phyloP scores from a whole-genome alignment of 345 rosid genomes.

The Raphanus sativus region DNA sequence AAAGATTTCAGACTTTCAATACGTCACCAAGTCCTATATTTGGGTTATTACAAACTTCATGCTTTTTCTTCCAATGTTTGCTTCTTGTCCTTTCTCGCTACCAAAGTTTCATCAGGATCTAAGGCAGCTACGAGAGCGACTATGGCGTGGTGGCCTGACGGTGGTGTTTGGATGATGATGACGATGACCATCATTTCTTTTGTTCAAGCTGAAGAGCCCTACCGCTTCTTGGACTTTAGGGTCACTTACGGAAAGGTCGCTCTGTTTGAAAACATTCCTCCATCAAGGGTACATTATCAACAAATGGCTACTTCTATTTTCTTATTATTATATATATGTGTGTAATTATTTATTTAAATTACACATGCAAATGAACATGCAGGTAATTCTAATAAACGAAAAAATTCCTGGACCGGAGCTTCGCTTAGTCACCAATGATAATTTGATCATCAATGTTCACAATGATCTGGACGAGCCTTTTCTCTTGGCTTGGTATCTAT shows the following conservation, averaged over 20 bases:
- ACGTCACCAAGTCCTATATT: slow-evolving; percentile 1
- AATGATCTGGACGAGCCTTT: slow-evolving; percentile 81
- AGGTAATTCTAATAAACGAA: slow-evolving; percentile 92
- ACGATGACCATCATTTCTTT: background rate
- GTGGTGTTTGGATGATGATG: background rate
- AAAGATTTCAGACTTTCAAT: too few relatives aligned
- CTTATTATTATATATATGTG: background rate
- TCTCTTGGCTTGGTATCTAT: slow-evolving; percentile 67
- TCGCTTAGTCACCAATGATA: slow-evolving; percentile 72
- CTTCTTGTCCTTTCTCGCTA: background rate
- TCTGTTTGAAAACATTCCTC: slow-evolving; percentile 18
- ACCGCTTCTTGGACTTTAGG: background rate
- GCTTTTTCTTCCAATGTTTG: slow-evolving; percentile 3
- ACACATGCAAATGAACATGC: background rate
- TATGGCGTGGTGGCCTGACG: slow-evolving; percentile 22
- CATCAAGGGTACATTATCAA: slow-evolving; percentile 43
- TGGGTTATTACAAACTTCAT: background rate
- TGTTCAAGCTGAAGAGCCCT: background rate
- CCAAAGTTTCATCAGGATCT: background rate
- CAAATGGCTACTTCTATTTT: background rate
- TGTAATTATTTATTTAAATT: background rate
- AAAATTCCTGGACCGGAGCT: slow-evolving; percentile 92
- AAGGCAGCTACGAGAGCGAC: background rate
- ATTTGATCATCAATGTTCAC: slow-evolving; percentile 78
- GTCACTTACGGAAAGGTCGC: background rate